Evolutionary conservation across 495 filamentous ascomycete species (phyloP).

Genomic region (Podospora tetraspora): DNA sequence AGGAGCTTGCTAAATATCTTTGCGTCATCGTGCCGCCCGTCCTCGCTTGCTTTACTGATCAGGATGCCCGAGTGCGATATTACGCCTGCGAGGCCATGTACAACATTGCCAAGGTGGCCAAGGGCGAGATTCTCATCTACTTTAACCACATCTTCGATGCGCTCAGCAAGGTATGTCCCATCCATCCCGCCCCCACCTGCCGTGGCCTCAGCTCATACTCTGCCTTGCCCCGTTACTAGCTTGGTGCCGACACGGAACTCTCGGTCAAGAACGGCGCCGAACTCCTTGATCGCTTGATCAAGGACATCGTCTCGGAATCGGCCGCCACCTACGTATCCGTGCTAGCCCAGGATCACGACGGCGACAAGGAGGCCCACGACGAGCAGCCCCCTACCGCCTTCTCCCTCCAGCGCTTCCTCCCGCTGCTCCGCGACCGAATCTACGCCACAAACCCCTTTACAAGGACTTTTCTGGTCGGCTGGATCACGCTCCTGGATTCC

Average conservation of each 20-base stretch:
- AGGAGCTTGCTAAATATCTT: constrained; percentile 87
- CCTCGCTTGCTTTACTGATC: constrained; percentile 96
- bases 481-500: constrained; percentile 92
- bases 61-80: constrained; percentile 96
- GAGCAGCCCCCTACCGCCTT: constrained; percentile 76
- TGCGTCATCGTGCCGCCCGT: constrained; percentile 93
- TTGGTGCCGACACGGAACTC: constrained; percentile 91
- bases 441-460: constrained; percentile 92
- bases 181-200: background rate
- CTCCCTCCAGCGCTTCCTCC: constrained; percentile 86
- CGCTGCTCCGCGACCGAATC: constrained; percentile 86
- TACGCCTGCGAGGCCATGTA: constrained; percentile 99
- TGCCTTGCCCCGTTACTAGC: constrained; percentile 41
- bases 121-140: constrained; percentile 91
- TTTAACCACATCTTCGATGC: constrained; percentile 99
- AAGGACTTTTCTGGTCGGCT: constrained; percentile 88
- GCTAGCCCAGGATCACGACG: constrained; percentile 56
- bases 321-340: constrained; percentile 93
- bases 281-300: constrained; percentile 89
- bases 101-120: constrained; percentile 98
- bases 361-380: constrained; percentile 47
- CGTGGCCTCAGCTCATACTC: constrained; percentile 8
- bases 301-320: constrained; percentile 96
- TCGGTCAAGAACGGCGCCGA: constrained; percentile 99
- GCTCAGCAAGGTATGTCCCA: constrained; percentile 72